phyloP scores from a whole-genome alignment of 2,329 filamentous ascomycete species.

The Fusarium sp. region DNA sequence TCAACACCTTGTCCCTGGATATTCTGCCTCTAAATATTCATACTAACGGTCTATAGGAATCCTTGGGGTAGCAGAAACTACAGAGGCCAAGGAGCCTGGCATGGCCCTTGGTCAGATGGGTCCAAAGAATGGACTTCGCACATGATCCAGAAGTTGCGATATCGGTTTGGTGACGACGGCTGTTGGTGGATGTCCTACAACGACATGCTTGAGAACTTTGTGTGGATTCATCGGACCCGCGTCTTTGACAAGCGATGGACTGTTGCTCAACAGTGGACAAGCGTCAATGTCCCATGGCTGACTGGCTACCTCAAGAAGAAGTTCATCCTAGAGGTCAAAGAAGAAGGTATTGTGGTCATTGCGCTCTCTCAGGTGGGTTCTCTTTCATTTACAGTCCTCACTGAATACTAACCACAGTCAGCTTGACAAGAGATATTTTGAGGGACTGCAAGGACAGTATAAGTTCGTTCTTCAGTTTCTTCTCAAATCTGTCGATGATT shows the following conservation, averaged over 20 bases:
- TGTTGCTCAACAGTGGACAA: conserved; percentile 56
- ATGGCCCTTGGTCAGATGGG: conserved; percentile 75
- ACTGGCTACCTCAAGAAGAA: conserved; percentile 56
- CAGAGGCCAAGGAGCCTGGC: conserved; percentile 65
- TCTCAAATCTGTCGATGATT: conserved; percentile 42
- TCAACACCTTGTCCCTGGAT: not conserved
- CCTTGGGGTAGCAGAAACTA: conserved; percentile 69
- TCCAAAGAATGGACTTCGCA: conserved; percentile 76
- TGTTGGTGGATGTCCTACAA: conserved; percentile 57
- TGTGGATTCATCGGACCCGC: conserved; percentile 55
- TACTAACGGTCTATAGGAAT: conserved; percentile 58
- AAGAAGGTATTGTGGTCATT: conserved; percentile 53
- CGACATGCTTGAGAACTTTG: conserved; percentile 56
- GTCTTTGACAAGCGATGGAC: conserved; percentile 58
- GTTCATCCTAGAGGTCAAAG: conserved; percentile 54
- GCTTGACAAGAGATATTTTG: conserved; percentile 57
- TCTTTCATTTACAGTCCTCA: too few relatives aligned
- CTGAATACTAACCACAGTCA: conserved; percentile 32
- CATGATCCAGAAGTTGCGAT: conserved; percentile 71
- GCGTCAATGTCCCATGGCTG: conserved; percentile 54
- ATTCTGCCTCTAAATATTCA: not conserved
- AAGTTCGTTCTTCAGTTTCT: conserved; percentile 54
- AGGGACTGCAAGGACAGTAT: conserved; percentile 56
- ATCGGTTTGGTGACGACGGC: conserved; percentile 74
- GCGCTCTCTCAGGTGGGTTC: conserved; percentile 51